Evolutionary conservation across 805 yeast genomes (phyloP).

Genomic region (Metschnikowia drakensbergensis): DNA sequence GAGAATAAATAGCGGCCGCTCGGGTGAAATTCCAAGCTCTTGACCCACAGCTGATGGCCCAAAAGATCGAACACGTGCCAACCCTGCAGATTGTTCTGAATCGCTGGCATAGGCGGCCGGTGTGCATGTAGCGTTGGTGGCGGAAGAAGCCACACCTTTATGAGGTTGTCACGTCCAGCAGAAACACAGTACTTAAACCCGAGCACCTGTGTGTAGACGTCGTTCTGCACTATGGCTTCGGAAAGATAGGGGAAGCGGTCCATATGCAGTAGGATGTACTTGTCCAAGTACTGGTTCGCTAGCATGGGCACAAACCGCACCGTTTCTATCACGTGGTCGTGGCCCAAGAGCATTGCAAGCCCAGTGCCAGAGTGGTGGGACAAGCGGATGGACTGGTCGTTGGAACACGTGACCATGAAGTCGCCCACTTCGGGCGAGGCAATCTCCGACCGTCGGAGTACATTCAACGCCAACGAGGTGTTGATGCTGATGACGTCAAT

Average conservation of each 20-base stretch:
- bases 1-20: slow-evolving; percentile 66
- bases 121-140: slow-evolving; percentile 56
- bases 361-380: slow-evolving; percentile 69
- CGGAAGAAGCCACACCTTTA: slow-evolving; percentile 77
- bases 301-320: slow-evolving; percentile 59
- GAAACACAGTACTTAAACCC: slow-evolving; percentile 72
- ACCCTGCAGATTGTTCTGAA: slow-evolving; percentile 54
- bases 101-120: slow-evolving; percentile 52
- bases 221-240: slow-evolving; percentile 25
- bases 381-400: slow-evolving; percentile 70
- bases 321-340: slow-evolving; percentile 78
- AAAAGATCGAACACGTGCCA: slow-evolving; percentile 50
- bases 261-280: slow-evolving; percentile 31
- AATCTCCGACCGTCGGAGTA: slow-evolving; percentile 18
- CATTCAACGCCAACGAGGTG: slow-evolving; percentile 9
- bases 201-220: slow-evolving; percentile 28
- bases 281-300: slow-evolving; percentile 48
- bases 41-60: slow-evolving; percentile 89
- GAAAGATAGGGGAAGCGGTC: slow-evolving; percentile 33
- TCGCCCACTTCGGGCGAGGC: slow-evolving; percentile 38
- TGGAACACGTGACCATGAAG: slow-evolving; percentile 67
- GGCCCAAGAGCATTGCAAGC: slow-evolving; percentile 65
- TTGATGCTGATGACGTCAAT: slow-evolving; percentile 41
- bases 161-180: slow-evolving; percentile 72
- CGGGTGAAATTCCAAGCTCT: slow-evolving; percentile 67